Evolutionary conservation across 257 asterid species (phyloP), one percentile per base, ranked within the genome.

Genomic region (Solanum okadae): DNA sequence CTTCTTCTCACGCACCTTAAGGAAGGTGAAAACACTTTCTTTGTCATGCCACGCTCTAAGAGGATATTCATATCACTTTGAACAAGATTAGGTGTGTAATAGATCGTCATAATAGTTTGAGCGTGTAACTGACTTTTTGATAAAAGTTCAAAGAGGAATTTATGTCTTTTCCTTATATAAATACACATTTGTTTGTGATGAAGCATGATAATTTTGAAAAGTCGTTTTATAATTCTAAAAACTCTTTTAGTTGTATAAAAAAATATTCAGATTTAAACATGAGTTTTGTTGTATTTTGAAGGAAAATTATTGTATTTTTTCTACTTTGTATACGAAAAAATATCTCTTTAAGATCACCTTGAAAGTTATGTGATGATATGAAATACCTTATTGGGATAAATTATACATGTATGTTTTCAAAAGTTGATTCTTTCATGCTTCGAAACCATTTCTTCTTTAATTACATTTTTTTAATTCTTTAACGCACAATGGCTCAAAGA

Each of bases 261-360:
- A 0, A 49, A 49, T n/a, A n/a, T n/a, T n/a, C n/a, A 3, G 23
- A 63, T 23, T n/a, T 63, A 63, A 23, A 10, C 14, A 0, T 0
- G 31, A 10, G 29, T n/a, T 63, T 63, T 63, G 1, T 63, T 63
- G 14, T 63, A 63, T n/a, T 25, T 63, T 63, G 31, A 10, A 63
- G 7, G 71, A 63, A n/a, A 52, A n/a, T n/a, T n/a, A n/a, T 63
- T n/a, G 8, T 63, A 63, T 2, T n/a, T n/a, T n/a, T n/a, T n/a
- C n/a, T n/a, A n/a, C n/a, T n/a, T n/a, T n/a, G n/a, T n/a, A n/a
- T n/a, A n/a, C 0, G 2, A n/a, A n/a, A n/a, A 63, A n/a, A 63
- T 63, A 63, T 63, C 15, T 63, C 31, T 10, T 63, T 61, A 22
- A 4, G 0, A 22, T 22, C 22, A 61, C 3, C 29, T 22, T 10